phyloP scores from a whole-genome alignment of 164 flowering plant genomes.

The Stephania cephalantha region DNA sequence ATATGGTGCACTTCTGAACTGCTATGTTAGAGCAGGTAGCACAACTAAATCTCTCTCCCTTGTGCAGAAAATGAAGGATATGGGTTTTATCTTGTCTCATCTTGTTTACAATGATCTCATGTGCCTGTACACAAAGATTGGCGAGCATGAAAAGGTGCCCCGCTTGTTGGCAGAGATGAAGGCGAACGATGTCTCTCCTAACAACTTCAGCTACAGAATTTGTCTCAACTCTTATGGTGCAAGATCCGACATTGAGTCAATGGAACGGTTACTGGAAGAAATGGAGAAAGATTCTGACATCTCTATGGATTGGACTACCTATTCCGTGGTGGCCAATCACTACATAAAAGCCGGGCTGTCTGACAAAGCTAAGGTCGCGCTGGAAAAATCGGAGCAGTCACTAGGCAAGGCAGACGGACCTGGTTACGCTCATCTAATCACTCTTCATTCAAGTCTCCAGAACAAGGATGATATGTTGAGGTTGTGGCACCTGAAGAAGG shows the following conservation, averaged over 20 bases:
- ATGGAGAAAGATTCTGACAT: slow-evolving; percentile 50
- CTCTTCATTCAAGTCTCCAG: slow-evolving; percentile 54
- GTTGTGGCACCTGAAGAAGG: slow-evolving; percentile 45
- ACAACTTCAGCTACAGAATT: slow-evolving; percentile 67
- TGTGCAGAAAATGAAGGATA: slow-evolving; percentile 60
- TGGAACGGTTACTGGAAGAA: slow-evolving; percentile 50
- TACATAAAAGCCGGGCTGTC: slow-evolving; percentile 44
- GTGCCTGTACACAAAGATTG: slow-evolving; percentile 47
- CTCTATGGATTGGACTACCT: slow-evolving; percentile 61
- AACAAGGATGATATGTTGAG: slow-evolving; percentile 48
- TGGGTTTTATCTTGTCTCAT: slow-evolving; percentile 43
- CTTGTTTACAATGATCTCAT: slow-evolving; percentile 60
- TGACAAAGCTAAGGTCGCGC: slow-evolving; percentile 37
- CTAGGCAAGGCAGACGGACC: slow-evolving; percentile 38
- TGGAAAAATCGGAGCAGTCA: slow-evolving; percentile 49
- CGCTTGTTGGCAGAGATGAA: slow-evolving; percentile 55
- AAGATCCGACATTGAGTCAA: slow-evolving; percentile 43
- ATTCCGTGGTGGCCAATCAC: slow-evolving; percentile 48
- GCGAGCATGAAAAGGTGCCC: slow-evolving; percentile 52
- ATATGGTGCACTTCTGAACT: slow-evolving; percentile 69
- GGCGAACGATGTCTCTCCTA: slow-evolving; percentile 40
- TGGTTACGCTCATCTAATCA: slow-evolving; percentile 53
- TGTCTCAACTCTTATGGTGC: slow-evolving; percentile 62
- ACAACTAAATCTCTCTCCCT: slow-evolving; percentile 44
- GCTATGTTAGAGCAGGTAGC: slow-evolving; percentile 53